These are phyloP conservation scores for Hordeum marinum DNA, from an alignment of 176 grass and related monocot species.

Conservation along the genomic window DNA sequence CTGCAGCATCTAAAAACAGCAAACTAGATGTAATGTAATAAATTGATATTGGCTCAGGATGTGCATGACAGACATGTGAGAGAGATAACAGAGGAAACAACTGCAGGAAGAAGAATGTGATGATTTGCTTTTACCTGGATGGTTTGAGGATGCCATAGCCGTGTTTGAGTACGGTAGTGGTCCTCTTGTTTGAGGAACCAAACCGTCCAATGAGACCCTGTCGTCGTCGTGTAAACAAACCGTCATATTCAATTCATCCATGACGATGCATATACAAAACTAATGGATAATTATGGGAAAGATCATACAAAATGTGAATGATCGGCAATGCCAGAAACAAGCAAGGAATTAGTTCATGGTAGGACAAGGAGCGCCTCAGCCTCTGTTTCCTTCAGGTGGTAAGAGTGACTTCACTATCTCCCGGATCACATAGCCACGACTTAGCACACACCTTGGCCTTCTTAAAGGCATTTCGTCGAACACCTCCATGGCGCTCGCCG, in stretches of 20 bases:
- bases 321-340: not conserved
- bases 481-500: not conserved
- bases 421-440: not conserved
- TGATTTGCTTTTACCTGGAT: slow-evolving; percentile 35
- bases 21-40: not conserved
- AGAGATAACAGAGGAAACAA: not conserved
- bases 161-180: slow-evolving; percentile 56
- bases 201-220: slow-evolving; percentile 56
- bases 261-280: not conserved
- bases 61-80: not conserved
- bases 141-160: slow-evolving; percentile 72
- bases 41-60: not conserved
- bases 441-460: not conserved
- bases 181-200: slow-evolving; percentile 60
- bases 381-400: not conserved
- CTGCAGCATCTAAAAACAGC: not conserved
- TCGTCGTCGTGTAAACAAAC: not conserved
- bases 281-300: no score
- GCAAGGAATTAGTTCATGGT: not conserved
- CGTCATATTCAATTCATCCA: not conserved
- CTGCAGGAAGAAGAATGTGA: not conserved
- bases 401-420: not conserved
- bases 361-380: not conserved
- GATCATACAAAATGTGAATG: not conserved
- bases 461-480: not conserved